Conservation (phyloP, 1,139 yeast genomes). For the Scheffersomyces quercinus region DNA sequence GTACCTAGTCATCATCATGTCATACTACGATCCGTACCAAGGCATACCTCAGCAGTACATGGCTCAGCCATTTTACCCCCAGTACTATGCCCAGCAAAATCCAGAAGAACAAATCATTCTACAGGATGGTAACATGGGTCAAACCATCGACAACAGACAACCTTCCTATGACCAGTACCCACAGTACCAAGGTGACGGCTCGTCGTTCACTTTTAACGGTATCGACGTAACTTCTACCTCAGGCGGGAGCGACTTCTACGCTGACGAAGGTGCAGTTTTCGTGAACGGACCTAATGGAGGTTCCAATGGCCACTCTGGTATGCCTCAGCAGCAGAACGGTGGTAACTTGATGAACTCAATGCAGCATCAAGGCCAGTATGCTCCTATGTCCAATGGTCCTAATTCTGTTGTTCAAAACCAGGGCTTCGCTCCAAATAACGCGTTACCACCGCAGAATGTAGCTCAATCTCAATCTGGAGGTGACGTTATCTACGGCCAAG, state of each 20-base stretch:
- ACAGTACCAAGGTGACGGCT: conserved; percentile 13
- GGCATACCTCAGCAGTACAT: conserved; percentile 42
- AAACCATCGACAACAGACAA: conserved; percentile 14
- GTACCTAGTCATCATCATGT: conserved; percentile 23
- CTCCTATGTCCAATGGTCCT: conserved; percentile 3
- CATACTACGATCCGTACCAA: conserved; percentile 48
- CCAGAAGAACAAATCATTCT: conserved; percentile 10
- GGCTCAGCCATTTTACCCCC: conserved; percentile 37
- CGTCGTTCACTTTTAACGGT: conserved; percentile 12
- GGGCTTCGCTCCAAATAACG: conserved; percentile 1
- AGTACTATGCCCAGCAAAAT: conserved; percentile 25
- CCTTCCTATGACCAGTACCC: conserved; percentile 15
- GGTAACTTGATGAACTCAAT: conserved; percentile 3
- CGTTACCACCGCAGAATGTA: conserved; percentile 2
- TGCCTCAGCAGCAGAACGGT: conserved; percentile 3
- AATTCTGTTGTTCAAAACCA: conserved; percentile 1
- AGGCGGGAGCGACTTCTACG: conserved; percentile 23
- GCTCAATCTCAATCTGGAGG: conserved; percentile 6
- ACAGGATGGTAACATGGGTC: conserved; percentile 10
- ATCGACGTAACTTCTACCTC: conserved; percentile 14
- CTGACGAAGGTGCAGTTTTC: conserved; percentile 23
- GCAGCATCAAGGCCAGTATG: conserved; percentile 4
- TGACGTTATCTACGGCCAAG: conserved; percentile 8
- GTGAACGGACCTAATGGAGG: conserved; percentile 13
- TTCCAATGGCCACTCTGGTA: neutral